phyloP scores from a whole-genome alignment of 768 basidiomycete species.

The Kwoniella sp. region DNA sequence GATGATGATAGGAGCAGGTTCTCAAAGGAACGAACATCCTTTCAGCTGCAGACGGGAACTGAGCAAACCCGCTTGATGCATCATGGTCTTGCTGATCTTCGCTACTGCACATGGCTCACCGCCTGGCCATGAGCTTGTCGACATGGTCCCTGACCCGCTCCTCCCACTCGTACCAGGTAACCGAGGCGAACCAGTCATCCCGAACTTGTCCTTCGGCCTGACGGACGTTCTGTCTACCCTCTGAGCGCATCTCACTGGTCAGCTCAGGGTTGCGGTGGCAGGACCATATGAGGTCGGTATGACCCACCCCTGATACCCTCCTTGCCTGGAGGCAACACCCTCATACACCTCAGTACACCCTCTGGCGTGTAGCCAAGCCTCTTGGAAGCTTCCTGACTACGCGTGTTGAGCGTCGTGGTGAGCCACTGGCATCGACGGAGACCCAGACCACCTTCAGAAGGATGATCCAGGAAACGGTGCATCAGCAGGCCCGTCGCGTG shows the following conservation, averaged over 20 bases:
- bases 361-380: slow-evolving; percentile 39
- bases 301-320: slow-evolving; percentile 24
- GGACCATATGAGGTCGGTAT: background rate
- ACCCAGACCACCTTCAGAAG: slow-evolving; percentile 27
- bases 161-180: slow-evolving; percentile 47
- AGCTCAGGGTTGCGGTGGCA: background rate
- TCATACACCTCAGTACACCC: slow-evolving; percentile 27
- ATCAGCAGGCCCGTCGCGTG: slow-evolving; percentile 39
- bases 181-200: slow-evolving; percentile 37
- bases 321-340: slow-evolving; percentile 28
- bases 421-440: slow-evolving; percentile 44
- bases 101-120: too few species aligned
- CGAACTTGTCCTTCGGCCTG: slow-evolving; percentile 18
- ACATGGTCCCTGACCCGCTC: slow-evolving; percentile 33
- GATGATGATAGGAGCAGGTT: too few species aligned
- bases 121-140: slow-evolving; percentile 40
- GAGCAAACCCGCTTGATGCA: too few species aligned
- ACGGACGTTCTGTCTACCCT: slow-evolving; percentile 27
- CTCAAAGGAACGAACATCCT: too few species aligned
- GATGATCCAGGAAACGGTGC: slow-evolving; percentile 34
- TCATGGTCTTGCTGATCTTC: too few species aligned
- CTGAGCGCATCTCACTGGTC: background rate
- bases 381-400: slow-evolving; percentile 28
- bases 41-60: too few species aligned
- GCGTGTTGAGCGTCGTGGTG: slow-evolving; percentile 32